Conservation (phyloP, 768 basidiomycete genomes). For the Terana coerulea region DNA sequence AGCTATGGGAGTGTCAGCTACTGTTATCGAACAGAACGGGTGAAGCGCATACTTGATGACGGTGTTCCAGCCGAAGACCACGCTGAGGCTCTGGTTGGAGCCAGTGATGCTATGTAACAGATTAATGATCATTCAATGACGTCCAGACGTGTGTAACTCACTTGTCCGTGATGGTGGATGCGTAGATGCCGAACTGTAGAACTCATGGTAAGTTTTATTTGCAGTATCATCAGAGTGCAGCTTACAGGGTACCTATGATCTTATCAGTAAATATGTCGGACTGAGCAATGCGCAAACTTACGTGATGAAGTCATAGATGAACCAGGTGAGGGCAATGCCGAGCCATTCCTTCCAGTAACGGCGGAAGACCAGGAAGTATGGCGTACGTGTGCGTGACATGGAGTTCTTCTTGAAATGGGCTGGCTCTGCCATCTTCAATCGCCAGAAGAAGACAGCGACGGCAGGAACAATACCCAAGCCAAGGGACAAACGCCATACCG, state of each 20-base stretch:
- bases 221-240: constrained; percentile 3
- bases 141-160: constrained; percentile 27
- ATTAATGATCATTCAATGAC: background rate
- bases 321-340: constrained; percentile 81
- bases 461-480: constrained; percentile 85
- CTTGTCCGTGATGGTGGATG: constrained; percentile 70
- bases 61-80: constrained; percentile 81
- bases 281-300: constrained; percentile 29
- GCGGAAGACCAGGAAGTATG: constrained; percentile 71
- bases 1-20: constrained; percentile 39
- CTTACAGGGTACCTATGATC: constrained; percentile 60
- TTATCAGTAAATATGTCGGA: background rate
- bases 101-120: constrained; percentile 51
- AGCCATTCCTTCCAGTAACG: constrained; percentile 76
- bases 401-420: constrained; percentile 68
- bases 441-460: constrained; percentile 79
- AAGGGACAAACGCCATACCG: constrained; percentile 84
- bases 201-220: background rate
- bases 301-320: constrained; percentile 80
- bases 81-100: constrained; percentile 41
- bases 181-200: constrained; percentile 72
- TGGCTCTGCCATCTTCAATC: constrained; percentile 80
- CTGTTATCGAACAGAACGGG: background rate
- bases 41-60: constrained; percentile 64
- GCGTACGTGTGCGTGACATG: constrained; percentile 72